A percentile compares a stretch with the other conserved stretches of the same genome.
These are phyloP conservation scores for Yarrowia galli DNA, from an alignment of 1,139 yeast species.

Conservation along the genomic window DNA sequence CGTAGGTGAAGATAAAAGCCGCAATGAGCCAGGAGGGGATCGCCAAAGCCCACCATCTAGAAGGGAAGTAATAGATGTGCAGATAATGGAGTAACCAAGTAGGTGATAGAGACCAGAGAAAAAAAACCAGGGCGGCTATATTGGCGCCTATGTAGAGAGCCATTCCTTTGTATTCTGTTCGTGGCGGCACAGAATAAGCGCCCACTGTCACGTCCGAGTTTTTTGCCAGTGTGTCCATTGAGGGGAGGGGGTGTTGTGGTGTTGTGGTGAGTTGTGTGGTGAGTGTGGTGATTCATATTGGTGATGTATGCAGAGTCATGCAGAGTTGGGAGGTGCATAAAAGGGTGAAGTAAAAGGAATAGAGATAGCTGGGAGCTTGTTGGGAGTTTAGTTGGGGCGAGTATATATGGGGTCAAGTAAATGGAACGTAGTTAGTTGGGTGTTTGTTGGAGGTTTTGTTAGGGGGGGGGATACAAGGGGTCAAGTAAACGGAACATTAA, in stretches of 20 bases:
- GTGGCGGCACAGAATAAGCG: constrained; percentile 64
- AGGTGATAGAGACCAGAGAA: constrained; percentile 76
- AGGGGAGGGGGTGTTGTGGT: background rate
- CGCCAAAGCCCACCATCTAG: constrained; percentile 86
- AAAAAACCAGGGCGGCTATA: constrained; percentile 60
- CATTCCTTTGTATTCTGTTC: constrained; percentile 83
- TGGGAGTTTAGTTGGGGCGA: too few relatives aligned
- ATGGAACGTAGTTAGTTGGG: too few relatives aligned
- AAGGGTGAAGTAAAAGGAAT: too few relatives aligned
- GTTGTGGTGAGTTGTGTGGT: too few relatives aligned
- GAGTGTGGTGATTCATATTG: too few relatives aligned
- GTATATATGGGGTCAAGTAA: too few relatives aligned
- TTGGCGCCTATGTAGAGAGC: constrained; percentile 72
- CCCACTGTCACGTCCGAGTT: constrained; percentile 81
- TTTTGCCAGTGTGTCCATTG: constrained; percentile 58
- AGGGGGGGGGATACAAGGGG: too few relatives aligned
- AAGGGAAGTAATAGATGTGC: constrained; percentile 77
- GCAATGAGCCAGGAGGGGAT: constrained; percentile 74
- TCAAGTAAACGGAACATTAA: too few relatives aligned
- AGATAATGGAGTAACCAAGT: constrained; percentile 58
- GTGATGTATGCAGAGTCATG: too few relatives aligned
- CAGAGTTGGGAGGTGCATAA: too few relatives aligned
- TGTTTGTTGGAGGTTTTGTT: too few relatives aligned
- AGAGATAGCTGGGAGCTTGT: too few relatives aligned
- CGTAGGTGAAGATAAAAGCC: constrained; percentile 72